Conservation (phyloP, 495 filamentous ascomycete genomes). For the Podospora didyma region DNA sequence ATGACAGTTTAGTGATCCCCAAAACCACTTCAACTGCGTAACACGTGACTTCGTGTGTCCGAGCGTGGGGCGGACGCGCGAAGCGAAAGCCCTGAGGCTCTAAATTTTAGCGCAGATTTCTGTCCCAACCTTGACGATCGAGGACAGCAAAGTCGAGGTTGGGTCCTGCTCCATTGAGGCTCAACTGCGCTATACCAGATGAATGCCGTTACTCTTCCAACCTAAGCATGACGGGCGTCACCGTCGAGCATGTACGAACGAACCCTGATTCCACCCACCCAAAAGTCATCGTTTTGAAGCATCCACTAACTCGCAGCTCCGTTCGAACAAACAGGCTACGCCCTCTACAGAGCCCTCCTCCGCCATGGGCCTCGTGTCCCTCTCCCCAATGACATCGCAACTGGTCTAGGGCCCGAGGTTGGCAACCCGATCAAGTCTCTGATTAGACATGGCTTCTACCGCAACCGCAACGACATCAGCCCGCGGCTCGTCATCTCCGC, state of each 20-base stretch:
- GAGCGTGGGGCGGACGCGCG: constrained; percentile 1
- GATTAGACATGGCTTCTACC: constrained; percentile 54
- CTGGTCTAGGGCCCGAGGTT: constrained; percentile 38
- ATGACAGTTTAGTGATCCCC: no score
- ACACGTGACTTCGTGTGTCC: constrained; percentile 23
- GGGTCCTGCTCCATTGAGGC: no score
- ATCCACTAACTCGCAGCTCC: neutral
- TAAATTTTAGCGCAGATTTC: constrained; percentile 28
- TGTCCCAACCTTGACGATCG: no score
- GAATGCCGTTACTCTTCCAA: constrained; percentile 42
- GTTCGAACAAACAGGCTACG: constrained; percentile 52
- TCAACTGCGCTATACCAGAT: constrained; percentile 12
- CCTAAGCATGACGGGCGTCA: constrained; percentile 49
- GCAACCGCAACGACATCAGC: constrained; percentile 51
- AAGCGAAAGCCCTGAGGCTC: constrained; percentile 41
- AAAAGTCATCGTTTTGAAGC: neutral
- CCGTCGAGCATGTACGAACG: constrained; percentile 60
- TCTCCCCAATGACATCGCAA: constrained; percentile 36
- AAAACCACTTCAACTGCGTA: neutral
- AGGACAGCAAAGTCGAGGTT: no score
- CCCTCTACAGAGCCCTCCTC: constrained; percentile 70
- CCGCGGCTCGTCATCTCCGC: constrained; percentile 51
- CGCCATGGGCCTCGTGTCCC: constrained; percentile 52
- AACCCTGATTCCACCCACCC: neutral
- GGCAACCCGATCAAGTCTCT: constrained; percentile 35